Evolutionary conservation across 139 green algal species (phyloP).

Genomic region (Trebouxia sp.): DNA sequence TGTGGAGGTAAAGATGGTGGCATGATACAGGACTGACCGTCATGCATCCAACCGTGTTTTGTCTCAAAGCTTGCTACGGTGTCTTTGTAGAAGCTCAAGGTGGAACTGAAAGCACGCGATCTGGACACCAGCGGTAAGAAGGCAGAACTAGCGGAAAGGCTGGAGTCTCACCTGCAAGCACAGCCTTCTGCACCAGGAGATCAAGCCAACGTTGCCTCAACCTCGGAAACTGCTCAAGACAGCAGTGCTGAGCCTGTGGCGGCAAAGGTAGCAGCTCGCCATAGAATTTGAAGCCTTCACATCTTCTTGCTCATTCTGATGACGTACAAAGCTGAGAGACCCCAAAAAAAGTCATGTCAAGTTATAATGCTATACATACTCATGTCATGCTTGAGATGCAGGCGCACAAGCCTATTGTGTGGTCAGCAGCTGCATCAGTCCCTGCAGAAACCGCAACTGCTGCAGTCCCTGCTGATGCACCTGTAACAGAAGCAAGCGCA

Average conservation of each 20-base stretch:
- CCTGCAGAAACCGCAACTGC: background rate
- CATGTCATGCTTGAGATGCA: background rate
- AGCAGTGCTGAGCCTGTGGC: background rate
- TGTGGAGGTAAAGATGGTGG: background rate
- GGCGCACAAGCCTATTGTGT: background rate
- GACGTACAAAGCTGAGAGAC: too few species aligned
- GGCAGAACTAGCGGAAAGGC: conserved; percentile 15
- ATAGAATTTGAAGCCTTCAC: too few species aligned
- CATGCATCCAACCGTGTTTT: too few species aligned
- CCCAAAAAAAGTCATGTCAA: too few species aligned
- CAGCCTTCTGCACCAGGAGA: background rate
- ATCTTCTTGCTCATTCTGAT: too few species aligned
- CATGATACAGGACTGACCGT: background rate
- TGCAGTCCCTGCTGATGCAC: background rate
- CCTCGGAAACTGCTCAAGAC: background rate
- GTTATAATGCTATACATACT: too few species aligned
- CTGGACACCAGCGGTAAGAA: conserved; percentile 13
- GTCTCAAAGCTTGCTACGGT: too few species aligned
- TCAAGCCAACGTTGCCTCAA: conserved; percentile 5
- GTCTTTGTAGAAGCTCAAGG: conserved; percentile 27
- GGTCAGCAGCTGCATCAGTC: background rate
- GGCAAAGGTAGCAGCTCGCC: background rate
- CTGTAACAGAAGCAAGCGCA: background rate
- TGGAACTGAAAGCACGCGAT: background rate
- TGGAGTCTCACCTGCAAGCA: background rate